Evolutionary conservation across 352 stramenopile genomes (phyloP).

Genomic region (Phytophthora macrochlamydospora): DNA sequence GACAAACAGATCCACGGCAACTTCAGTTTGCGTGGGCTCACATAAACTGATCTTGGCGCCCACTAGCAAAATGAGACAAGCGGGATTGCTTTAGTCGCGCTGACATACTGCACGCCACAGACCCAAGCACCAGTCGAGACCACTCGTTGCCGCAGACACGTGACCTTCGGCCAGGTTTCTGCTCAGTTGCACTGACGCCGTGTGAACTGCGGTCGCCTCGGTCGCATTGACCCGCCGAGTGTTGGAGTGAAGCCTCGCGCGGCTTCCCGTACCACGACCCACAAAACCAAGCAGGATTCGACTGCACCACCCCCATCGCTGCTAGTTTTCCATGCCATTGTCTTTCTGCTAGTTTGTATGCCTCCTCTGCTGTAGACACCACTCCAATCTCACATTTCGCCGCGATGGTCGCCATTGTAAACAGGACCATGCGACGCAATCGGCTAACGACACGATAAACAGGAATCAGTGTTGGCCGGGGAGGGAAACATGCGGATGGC

Average conservation of each 20-base stretch:
- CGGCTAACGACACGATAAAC: constrained; percentile 7
- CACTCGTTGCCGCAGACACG: not conserved
- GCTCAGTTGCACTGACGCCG: not conserved
- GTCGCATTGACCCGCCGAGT: not conserved
- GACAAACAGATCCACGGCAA: not conserved
- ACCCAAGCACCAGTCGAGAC: not conserved
- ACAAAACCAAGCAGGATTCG: constrained; percentile 18
- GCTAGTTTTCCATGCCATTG: no score
- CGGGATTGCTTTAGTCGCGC: constrained; percentile 9
- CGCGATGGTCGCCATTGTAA: constrained; percentile 14
- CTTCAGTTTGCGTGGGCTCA: constrained; percentile 11
- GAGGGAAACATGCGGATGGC: constrained; percentile 9
- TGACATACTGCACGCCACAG: not conserved
- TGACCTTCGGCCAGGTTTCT: not conserved
- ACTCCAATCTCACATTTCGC: not conserved
- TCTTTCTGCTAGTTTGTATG: not conserved
- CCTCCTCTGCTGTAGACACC: not conserved
- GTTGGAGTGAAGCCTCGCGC: not conserved
- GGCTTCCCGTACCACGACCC: not conserved
- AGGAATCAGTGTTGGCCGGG: not conserved
- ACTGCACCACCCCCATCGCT: not conserved
- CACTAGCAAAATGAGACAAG: constrained; percentile 16
- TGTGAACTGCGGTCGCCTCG: not conserved
- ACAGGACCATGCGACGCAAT: constrained; percentile 20
- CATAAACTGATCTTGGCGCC: not conserved